Base-by-base conservation (phyloP, 2,329 filamentous ascomycete species). In the Diaporthe citriasiana region DNA sequence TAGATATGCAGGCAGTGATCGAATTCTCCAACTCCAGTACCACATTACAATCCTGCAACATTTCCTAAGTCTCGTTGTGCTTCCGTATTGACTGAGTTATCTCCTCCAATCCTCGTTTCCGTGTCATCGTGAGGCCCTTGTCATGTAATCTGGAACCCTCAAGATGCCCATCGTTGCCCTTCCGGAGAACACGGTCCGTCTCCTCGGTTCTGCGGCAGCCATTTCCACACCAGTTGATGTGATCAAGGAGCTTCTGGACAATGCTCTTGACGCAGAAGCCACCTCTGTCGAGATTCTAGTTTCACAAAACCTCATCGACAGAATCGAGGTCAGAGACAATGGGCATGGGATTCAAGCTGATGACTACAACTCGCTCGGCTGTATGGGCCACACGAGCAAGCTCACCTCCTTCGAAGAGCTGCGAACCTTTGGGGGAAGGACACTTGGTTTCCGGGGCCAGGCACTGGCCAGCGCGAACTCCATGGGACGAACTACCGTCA, bases 241-340 rank as follows among this genome's bases (percentile, higher is more conserved):
- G 3, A 88, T 95, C 77, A 95, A 95, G 79, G 94, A 95, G 82
- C 89, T 95, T 5, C 82, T 95, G 42, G 94, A 95, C 78, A 95
- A 96, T 81, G 88, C 93, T 56, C 87, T 95, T 27, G 93, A 96
- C 81, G 92, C 93, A 10, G 85, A 87, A 70, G 93, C 93, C 17
- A 92, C 89, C 2, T 88, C 87, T 2, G 85, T 96, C 73, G 89
- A 93, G 70, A 84, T 95, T 33, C 83, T 89, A 38, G 85, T 95
- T 19, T 89, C 92, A 5, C 78, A 86, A 55, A 92, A 95, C 79
- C 92, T 92, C 0, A 81, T 95, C 70, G 91, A 93, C 81, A 89
- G 87, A 70, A 89, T 96, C 50, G 89, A 93, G 78, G 90, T 95
- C 65, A 88, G 89, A 57, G 93, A 94, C 80, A 94, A 95, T 82